Conservation (phyloP, 164 flowering plant species). For the Echeveria elegans region DNA sequence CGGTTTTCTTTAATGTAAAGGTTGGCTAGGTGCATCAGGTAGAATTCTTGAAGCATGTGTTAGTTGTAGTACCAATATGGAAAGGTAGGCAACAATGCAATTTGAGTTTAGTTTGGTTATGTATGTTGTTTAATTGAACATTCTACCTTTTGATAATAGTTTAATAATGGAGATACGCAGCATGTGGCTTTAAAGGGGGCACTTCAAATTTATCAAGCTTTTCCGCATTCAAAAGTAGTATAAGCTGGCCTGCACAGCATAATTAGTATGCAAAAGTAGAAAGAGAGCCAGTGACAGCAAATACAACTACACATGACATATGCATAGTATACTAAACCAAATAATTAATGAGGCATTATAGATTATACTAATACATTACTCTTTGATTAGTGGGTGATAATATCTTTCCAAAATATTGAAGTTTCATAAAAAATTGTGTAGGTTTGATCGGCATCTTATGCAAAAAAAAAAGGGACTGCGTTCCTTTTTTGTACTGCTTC, state of each 20-base stretch:
- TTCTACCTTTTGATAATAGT: no score
- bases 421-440: background rate
- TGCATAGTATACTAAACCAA: background rate
- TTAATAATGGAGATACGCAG: no score
- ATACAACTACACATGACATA: background rate
- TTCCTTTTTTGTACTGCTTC: no score
- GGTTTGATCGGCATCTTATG: background rate
- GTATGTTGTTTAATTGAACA: no score
- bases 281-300: no score
- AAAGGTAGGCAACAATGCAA: background rate
- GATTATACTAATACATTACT: background rate
- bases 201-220: no score
- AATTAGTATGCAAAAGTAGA: no score
- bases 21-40: background rate
- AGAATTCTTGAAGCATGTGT: background rate
- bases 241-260: no score
- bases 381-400: background rate
- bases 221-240: no score
- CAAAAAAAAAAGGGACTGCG: background rate
- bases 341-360: background rate
- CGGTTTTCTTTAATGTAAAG: background rate
- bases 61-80: background rate
- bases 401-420: background rate
- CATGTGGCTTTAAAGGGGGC: no score
- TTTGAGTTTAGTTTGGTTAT: no score